Evolutionary conservation across 768 basidiomycete species (phyloP), one percentile per base, ranked within the genome.

Genomic region (Boletus pseudo-olivaceus): DNA sequence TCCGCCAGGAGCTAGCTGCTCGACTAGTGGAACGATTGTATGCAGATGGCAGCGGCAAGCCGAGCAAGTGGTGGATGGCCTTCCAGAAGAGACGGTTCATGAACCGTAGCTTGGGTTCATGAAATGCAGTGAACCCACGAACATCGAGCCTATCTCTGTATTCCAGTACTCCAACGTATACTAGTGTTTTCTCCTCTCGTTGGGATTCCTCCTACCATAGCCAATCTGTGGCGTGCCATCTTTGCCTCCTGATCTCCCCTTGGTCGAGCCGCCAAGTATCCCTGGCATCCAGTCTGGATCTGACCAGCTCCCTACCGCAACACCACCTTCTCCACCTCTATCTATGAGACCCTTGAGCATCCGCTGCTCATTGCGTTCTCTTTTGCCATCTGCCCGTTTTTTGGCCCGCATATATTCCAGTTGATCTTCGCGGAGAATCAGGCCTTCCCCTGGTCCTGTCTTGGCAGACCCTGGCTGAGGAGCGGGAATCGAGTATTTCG

Each of bases 51-150:
- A 88, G 90, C 4, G 88, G 88, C 54, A 95, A 91, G 70, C 95
- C 97, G 6, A 97, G 90, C 79, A 99, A 99, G 73, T 99, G 97
- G 97, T 99, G 97, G 97, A 96, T 98, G 93, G 90, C 91, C 20
- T 99, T 98, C 84, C 93, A 95, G 73, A 98, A 97, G 82, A 82
- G 95, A 67, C 83, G 91, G 26, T 93, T 93, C 82, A 93, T 93
- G 91, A 91, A 92, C 75, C 85, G 91, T 68, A 92, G 90, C 71
- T 71, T 93, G 69, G 86, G 84, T 54, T 80, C 81, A 66, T 88
- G 78, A 73, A 58, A 46, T 37, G 4, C 26, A 34, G 19, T 26
- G 26, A 45, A 49, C 12, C 9, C 15, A 40, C 6, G 33, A 33
- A 39, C 34, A 37, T 48, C 40, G 48, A 57, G 38, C 41, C 35